Conservation (phyloP, 208 protist species). For the Balamuthia mandrillaris region DNA sequence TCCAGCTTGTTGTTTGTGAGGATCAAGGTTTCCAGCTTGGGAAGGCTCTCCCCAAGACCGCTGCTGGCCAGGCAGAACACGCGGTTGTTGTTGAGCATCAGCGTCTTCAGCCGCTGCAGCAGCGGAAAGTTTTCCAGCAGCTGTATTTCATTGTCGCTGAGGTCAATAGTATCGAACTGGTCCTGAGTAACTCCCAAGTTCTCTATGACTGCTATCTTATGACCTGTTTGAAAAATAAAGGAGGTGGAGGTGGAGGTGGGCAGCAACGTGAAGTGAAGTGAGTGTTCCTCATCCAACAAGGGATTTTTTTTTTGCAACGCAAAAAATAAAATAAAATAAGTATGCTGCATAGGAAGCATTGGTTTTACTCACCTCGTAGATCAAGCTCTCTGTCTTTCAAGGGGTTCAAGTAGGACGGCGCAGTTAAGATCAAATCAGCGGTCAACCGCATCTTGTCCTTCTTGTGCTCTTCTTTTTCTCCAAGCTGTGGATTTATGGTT, state of each 20-base stretch:
- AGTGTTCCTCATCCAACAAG: not conserved
- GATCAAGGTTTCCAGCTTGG: constrained; percentile 72
- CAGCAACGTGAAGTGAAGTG: not conserved
- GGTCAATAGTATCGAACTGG: constrained; percentile 81
- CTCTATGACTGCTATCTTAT: constrained; percentile 72
- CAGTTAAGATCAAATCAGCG: constrained; percentile 65
- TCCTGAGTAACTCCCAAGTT: constrained; percentile 74
- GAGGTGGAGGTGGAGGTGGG: not conserved
- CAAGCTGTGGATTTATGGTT: too few relatives aligned
- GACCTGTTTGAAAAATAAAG: constrained; percentile 22
- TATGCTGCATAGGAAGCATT: not conserved
- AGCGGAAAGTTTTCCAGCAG: constrained; percentile 75
- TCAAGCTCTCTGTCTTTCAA: constrained; percentile 71
- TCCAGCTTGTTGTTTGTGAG: constrained; percentile 73
- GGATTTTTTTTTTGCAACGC: not conserved
- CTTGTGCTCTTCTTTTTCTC: too few relatives aligned
- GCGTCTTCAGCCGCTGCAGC: constrained; percentile 68
- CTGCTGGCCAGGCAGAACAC: constrained; percentile 53
- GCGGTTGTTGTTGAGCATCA: constrained; percentile 77
- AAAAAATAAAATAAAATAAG: not conserved
- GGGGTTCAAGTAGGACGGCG: constrained; percentile 65
- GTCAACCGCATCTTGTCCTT: constrained; percentile 72
- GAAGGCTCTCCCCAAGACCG: constrained; percentile 17
- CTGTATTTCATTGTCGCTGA: constrained; percentile 78
- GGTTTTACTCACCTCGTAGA: constrained; percentile 54